A percentile compares a stretch with the other conserved stretches of the same genome.
phyloP scores from a whole-genome alignment of 805 yeast species.

The Lipomyces sp. region DNA sequence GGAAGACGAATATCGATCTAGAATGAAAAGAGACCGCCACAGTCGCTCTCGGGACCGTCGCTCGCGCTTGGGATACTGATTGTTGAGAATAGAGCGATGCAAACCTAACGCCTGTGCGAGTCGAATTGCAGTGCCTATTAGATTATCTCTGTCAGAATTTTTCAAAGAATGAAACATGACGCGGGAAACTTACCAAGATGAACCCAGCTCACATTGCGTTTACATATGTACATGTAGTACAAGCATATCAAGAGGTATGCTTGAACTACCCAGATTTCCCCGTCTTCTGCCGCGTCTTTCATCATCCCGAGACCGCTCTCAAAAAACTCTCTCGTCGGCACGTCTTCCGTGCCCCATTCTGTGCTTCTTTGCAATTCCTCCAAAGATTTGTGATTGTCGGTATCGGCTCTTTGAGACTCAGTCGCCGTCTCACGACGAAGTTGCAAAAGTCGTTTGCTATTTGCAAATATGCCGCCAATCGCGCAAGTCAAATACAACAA shows the following conservation, averaged over 20 bases:
- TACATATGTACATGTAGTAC: slow-evolving; percentile 42
- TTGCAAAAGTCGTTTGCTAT: slow-evolving; percentile 31
- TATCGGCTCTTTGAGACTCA: neutral
- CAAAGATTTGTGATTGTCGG: neutral
- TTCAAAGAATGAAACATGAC: too few relatives aligned
- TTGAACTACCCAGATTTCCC: slow-evolving; percentile 44
- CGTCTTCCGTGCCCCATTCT: neutral
- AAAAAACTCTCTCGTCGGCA: slow-evolving; percentile 37
- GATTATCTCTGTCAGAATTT: too few relatives aligned
- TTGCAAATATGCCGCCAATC: slow-evolving; percentile 43
- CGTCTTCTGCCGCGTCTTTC: slow-evolving; percentile 40
- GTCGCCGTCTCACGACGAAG: slow-evolving; percentile 31
- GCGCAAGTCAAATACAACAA: slow-evolving; percentile 43
- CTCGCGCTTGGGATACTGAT: slow-evolving; percentile 24
- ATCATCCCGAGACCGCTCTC: slow-evolving; percentile 40
- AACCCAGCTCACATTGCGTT: slow-evolving; percentile 46
- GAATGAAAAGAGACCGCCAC: slow-evolving; percentile 28
- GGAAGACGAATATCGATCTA: slow-evolving; percentile 27
- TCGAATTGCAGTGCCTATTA: slow-evolving; percentile 41
- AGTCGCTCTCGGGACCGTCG: slow-evolving; percentile 23
- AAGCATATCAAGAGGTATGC: slow-evolving; percentile 42
- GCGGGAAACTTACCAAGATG: slow-evolving; percentile 37
- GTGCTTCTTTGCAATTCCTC: neutral
- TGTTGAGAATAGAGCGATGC: slow-evolving; percentile 31
- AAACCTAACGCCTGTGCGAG: slow-evolving; percentile 47